phyloP scores from a whole-genome alignment of 1,139 yeast genomes.

The Debaryomyces robertsiae region DNA sequence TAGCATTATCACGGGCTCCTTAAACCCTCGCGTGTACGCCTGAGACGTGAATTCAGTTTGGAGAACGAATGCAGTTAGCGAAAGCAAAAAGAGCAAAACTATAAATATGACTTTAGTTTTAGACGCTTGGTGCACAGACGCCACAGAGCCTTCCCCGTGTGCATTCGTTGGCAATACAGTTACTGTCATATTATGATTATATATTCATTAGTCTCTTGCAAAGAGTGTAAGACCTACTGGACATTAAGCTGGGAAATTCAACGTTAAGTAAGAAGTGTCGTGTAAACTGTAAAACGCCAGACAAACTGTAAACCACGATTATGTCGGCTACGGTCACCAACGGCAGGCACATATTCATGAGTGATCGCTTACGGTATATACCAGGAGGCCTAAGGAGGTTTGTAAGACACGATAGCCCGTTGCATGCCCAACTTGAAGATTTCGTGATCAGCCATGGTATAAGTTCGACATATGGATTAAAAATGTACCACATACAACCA shows the following conservation, averaged over 20 bases:
- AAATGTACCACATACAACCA: too few species aligned
- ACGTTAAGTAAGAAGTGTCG: constrained; percentile 1
- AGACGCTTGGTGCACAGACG: constrained; percentile 20
- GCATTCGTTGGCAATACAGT: constrained; percentile 16
- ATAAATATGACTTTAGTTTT: constrained; percentile 54
- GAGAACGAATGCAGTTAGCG: constrained; percentile 66
- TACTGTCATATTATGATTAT: constrained; percentile 16
- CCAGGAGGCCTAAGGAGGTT: too few species aligned
- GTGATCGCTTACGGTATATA: too few species aligned
- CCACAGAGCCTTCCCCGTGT: constrained; percentile 12
- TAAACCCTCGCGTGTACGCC: constrained; percentile 59
- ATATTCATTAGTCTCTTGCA: constrained; percentile 3
- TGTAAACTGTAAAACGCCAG: constrained; percentile 5
- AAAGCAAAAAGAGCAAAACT: constrained; percentile 55
- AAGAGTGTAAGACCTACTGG: background rate
- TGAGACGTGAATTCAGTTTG: constrained; percentile 84
- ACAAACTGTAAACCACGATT: constrained; percentile 5
- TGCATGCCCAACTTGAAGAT: too few species aligned
- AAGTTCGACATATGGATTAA: too few species aligned
- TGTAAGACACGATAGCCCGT: too few species aligned
- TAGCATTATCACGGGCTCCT: constrained; percentile 71
- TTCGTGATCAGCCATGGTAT: too few species aligned
- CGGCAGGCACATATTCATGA: too few species aligned
- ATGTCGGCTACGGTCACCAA: too few species aligned
- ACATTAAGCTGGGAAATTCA: background rate